Evolutionary conservation across 768 basidiomycete genomes (phyloP), one percentile per base, ranked within the genome.

Genomic region (Gelatoporia subvermispora): DNA sequence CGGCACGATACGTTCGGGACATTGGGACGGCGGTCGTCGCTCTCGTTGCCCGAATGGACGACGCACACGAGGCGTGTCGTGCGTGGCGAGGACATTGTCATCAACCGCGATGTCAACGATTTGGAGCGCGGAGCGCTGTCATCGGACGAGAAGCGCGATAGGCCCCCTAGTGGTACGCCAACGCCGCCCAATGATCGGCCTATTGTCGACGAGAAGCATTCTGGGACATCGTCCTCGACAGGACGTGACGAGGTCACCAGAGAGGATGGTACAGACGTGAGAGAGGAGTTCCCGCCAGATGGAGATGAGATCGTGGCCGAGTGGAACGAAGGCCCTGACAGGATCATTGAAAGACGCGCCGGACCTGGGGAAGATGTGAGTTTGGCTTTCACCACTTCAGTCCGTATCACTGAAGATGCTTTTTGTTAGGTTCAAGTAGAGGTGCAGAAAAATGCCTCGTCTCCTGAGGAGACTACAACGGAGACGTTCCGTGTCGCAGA

Each of bases 31-130:
- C 53, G 57, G 16, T 45, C 54, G 50, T 62, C 68, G 35, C 55
- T 63, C 31, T 66, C 72, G 23, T 69, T 72, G 36, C 88, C 93
- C 0, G 91, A 93, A 39, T 96, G 93, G 91, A 76, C 90, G 8
- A 82, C 79, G 41, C 84, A 88, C 54, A 85, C 87, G 16, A 73
- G 82, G 31, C 75, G 81, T 35, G 81, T 94, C 43, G 71, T 74
- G 11, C 78, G 84, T 1, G 84, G 78, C 4, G 84, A 86, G 44
- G 85, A 87, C 39, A 82, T 95, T 52, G 77, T 92, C 31, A 86
- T 95, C 62, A 95, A 96, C 61, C 77, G 89, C 18, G 93, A 95
- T 61, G 69, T 68, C 38, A 69, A 71, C 35, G 70, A 68, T 15
- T 75, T 79, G 65, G 83, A 85, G 62, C 62, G 73, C 18, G 78